Evolutionary conservation across 345 rosid species (phyloP), one percentile per base, ranked within the genome.

Genomic region (Triadica sebifera): DNA sequence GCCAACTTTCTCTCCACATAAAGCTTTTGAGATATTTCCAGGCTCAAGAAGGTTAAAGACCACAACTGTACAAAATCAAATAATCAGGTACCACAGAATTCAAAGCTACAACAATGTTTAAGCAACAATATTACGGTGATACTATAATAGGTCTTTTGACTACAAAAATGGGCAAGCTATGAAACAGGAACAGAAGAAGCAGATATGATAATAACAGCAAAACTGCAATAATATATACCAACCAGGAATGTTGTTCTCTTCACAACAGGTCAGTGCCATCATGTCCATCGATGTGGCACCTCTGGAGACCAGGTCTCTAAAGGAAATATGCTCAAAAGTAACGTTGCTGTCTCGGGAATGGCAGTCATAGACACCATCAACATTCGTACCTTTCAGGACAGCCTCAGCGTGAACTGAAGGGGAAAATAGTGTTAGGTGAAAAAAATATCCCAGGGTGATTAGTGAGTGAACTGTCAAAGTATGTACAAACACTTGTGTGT

Each of bases 191-290:
- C 57, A 57, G 29, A 49, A 63, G 4, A 39, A 67, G 47, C 65
- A 56, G 25, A 41, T 43, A 20, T 37, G 34, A 19, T 9, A 37
- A 10, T 41, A 70, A 56, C 65, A 43, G 52, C 16, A 41, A 15
- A 34, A 12, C 7, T 16, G 55, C 12, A 43, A 25, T 1, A 41
- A 64, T 0, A 13, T 5, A 5, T 41, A 75, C 91, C 1, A 59
- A 91, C 98, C 98, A 43, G 98, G 96, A 81, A 93, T 90, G 78
- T 80, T 79, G 29, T 93, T 93, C 77, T 91, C 94, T 82, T 93
- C 96, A 74, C 98, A 93, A 58, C 82, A 89, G 64, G 90, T 89
- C 59, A 92, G 83, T 20, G 96, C 89, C 93, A 89, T 86, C 74
- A 88, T 75, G 76, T 93, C 97, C 95, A 93, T 85, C 56, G 93